These are phyloP conservation scores for Hanseniaspora meyeri DNA, from an alignment of 805 yeast genomes.

Conservation along the genomic window DNA sequence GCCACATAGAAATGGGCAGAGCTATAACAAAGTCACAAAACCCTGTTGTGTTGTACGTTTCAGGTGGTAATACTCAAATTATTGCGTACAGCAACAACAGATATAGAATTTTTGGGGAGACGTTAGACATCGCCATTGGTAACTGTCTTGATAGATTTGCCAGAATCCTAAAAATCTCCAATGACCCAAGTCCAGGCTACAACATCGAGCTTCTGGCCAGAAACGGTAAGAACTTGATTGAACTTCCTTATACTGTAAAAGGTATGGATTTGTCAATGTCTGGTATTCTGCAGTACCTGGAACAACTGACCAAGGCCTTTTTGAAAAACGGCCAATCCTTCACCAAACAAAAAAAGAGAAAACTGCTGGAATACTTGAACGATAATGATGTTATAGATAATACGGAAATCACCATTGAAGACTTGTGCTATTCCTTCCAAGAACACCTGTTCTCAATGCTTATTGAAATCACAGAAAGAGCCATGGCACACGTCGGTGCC, in stretches of 20 bases:
- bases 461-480: slow-evolving; percentile 94
- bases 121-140: slow-evolving; percentile 94
- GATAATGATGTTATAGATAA: slow-evolving; percentile 3
- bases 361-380: slow-evolving; percentile 23
- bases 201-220: slow-evolving; percentile 92
- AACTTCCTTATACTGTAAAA: slow-evolving; percentile 88
- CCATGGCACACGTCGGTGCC: slow-evolving; percentile 92
- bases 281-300: slow-evolving; percentile 81
- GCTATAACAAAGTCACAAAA: slow-evolving; percentile 96
- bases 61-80: slow-evolving; percentile 97
- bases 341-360: slow-evolving; percentile 28
- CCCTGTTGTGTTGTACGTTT: slow-evolving; percentile 91
- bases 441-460: slow-evolving; percentile 91
- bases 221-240: slow-evolving; percentile 45
- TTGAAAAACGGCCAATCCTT: slow-evolving; percentile 33
- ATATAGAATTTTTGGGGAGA: slow-evolving; percentile 97
- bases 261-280: slow-evolving; percentile 98
- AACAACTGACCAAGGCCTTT: slow-evolving; percentile 62
- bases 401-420: slow-evolving; percentile 55
- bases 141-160: slow-evolving; percentile 95
- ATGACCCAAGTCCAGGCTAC: slow-evolving; percentile 94
- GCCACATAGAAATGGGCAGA: slow-evolving; percentile 98
- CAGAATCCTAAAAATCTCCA: slow-evolving; percentile 72
- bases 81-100: slow-evolving; percentile 90
- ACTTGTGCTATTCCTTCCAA: slow-evolving; percentile 83